Base-by-base conservation (phyloP, 2,329 filamentous ascomycete species). In the Leptographium procerum region DNA sequence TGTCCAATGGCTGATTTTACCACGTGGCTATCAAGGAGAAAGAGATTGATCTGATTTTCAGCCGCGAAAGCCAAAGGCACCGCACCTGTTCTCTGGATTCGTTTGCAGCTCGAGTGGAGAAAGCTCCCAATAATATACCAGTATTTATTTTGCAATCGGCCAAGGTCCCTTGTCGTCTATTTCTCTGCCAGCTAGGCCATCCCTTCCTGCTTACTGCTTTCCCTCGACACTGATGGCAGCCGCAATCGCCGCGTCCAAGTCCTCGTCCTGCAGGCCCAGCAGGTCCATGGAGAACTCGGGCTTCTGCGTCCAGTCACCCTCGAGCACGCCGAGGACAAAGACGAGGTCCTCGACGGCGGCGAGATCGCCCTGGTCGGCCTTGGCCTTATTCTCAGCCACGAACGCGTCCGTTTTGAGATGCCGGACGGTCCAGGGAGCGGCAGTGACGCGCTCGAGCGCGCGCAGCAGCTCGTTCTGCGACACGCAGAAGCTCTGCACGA, bases 271-370 rank as follows among this genome's bases (percentile, higher is more conserved):
- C 4, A 79, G 62, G 0, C 71, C 76, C 56, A 80, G 66, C 50
- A 75, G 61, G 7, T 74, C 70, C 77, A 79, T 79, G 2, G 75
- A 71, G 59, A 76, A 79, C 0, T 69, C 74, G 2, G 72, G 68
- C 40, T 71, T 69, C 57, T 64, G 65, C 19, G 74, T 76, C 77
- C 77, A 80, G 58, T 79, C 73, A 0, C 76, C 76, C 51, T 79
- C 72, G 0, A 78, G 60, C 0, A 73, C 70, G 1, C 77, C 76
- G 1, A 79, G 65, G 36, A 52, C 77, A 61, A 77, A 80, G 2
- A 79, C 77, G 61, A 79, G 69, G 51, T 78, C 72, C 65, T 78
- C 75, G 34, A 75, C 65, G 0, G 74, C 72, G 1, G 66, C 66
- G 19, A 60, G 62, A 34, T 76, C 68, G 0, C 71, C 76, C 0